Evolutionary conservation across 2,329 filamentous ascomycete genomes (phyloP), one percentile per base, ranked within the genome.

Genomic region (Colletotrichum falcatum): DNA sequence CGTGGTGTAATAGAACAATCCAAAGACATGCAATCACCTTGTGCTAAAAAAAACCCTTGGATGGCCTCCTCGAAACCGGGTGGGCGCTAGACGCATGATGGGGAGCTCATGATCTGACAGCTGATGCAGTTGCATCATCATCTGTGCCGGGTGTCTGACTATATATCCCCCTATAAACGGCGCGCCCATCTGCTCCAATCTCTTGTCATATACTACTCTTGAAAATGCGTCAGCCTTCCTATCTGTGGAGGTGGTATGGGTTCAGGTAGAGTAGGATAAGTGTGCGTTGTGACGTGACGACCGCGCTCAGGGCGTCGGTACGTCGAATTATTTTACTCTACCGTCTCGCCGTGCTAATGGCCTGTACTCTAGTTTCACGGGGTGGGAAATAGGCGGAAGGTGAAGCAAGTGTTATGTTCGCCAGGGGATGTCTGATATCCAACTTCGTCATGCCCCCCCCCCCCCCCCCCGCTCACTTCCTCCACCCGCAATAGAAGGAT

Each of bases 281-380:
- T 59, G 53, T 39, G 51, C 62, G 44, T 59, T 54, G 26, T 28
- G 63, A 67, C 66, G 44, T 26, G 63, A 62, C 49, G 42, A 44
- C 63, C 44, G 58, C 58, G 64, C 64, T 59, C 62, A 14, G 20
- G 5, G 30, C 30, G 20, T n/a, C 20, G 8, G 11, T 7, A 30
- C 20, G 8, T 12, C 12, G 11, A n/a, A 14, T 2, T 3, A 3
- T 2, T 5, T 51, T 55, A 23, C 30, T 35, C 20, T 35, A 12
- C 51, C 51, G 20, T 37, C 30, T 55, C 23, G 23, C 48, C 9
- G 11, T 18, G n/a, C n/a, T n/a, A 23, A 49, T 37, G 20, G 42
- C 49, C 66, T 63, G 30, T 69, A 39, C 61, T 33, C 16, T 49
- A 42, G 42, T 35, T 49, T 18, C 46, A 65, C 51, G 23, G 5